Base-by-base conservation (phyloP, 2,329 filamentous ascomycete species). In the Clonostachys solani region DNA sequence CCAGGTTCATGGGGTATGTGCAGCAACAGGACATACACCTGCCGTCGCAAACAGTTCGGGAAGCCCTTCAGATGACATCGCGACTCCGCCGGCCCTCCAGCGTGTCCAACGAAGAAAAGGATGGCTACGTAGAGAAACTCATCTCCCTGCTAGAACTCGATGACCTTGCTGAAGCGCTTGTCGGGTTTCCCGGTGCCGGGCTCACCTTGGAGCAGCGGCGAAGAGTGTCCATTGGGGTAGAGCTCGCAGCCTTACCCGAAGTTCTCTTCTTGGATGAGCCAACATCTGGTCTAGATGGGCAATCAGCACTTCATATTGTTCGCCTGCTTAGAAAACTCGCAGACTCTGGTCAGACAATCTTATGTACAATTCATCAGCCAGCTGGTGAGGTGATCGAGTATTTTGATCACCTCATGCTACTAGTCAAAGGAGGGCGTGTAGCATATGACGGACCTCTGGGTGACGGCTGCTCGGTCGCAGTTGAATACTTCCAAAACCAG, bases 11-110 rank as follows among this genome's bases (percentile, higher is more conserved):
- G 0, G 87, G 87, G 34, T 92, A 92, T 56, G 87, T 86, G 49
- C 86, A 92, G 60, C 88, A 92, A 61, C 83, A 90, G 51, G 89
- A 94, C 67, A 75, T 92, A 2, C 89, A 92, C 58, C 76, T 90
- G 47, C 72, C 80, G 2, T 88, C 80, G 0, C 77, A 84, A 1
- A 92, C 88, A 0, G 87, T 92, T 5, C 78, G 87, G 15, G 88
- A 92, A 62, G 86, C 87, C 2, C 72, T 92, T 5, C 77, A 80
- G 48, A 92, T 92, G 60, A 87, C 81, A 44, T 87, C 88, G 4
- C 65, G 88, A 2, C 77, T 92, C 13, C 80, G 89, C 46, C 89
- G 36, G 36, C 36, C 36, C 36, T 38, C 36, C 12, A 38, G 36
- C 12, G 36, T n/a, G 4, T 38, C 36, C 36, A 5, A 18, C 36